A percentile compares a stretch with the other conserved stretches of the same genome.
Conservation (phyloP, 345 rosid genomes). For the Eucalyptus sideroxylon region DNA sequence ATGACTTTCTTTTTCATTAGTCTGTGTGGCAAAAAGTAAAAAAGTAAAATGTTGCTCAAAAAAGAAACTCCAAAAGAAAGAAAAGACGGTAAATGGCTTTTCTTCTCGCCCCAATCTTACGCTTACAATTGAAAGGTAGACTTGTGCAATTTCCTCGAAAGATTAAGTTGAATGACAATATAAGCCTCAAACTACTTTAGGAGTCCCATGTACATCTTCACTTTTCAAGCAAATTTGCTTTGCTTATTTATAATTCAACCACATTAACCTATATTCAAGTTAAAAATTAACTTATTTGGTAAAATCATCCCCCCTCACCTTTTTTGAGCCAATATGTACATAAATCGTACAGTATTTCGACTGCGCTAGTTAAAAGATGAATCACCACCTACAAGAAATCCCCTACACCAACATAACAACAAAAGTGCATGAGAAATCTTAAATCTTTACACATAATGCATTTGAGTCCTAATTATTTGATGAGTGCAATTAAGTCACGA, state of each 20-base stretch:
- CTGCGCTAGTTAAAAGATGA: background rate
- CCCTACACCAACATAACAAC: background rate
- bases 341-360: accelerated
- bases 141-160: background rate
- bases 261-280: background rate
- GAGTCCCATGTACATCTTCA: background rate
- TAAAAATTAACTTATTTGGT: background rate
- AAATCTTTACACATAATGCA: background rate
- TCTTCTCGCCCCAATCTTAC: background rate
- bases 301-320: background rate
- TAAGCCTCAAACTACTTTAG: background rate
- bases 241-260: background rate
- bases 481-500: accelerated
- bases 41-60: background rate
- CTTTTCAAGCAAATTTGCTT: background rate
- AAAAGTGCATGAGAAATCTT: background rate
- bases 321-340: background rate
- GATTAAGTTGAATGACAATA: background rate
- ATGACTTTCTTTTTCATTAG: background rate
- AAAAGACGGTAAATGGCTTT: too few species aligned
- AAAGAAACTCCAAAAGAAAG: background rate
- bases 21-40: background rate
- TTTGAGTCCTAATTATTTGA: background rate
- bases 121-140: background rate
- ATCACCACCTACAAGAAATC: background rate